A percentile compares a stretch with the other conserved stretches of the same genome.
Evolutionary conservation across 805 yeast species (phyloP).

Genomic region (Lachancea mirantina): DNA sequence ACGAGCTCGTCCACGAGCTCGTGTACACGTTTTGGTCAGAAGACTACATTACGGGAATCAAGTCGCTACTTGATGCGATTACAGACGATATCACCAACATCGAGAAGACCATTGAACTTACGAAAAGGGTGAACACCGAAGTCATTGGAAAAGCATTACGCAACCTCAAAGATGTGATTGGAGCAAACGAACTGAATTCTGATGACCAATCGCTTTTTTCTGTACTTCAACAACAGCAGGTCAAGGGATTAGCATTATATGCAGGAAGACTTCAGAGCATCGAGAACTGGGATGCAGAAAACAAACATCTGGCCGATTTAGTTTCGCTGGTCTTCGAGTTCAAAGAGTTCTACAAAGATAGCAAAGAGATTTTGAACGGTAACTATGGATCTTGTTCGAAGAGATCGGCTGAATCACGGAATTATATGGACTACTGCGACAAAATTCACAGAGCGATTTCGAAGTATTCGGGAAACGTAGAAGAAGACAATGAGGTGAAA

Average conservation of each 20-base stretch:
- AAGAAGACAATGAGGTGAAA: neutral
- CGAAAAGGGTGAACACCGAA: neutral
- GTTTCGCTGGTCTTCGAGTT: conserved; percentile 6
- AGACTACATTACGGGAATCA: conserved; percentile 7
- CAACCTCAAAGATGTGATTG: neutral
- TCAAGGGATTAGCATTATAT: neutral
- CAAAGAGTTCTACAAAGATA: conserved; percentile 7
- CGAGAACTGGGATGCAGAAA: conserved; percentile 3
- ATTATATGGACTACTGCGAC: too few relatives aligned
- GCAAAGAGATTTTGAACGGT: conserved; percentile 8
- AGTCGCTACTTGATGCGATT: neutral
- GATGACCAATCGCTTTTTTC: neutral
- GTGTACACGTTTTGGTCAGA: conserved; percentile 8
- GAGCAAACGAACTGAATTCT: neutral
- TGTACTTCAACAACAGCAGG: conserved; percentile 1
- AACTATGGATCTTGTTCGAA: conserved; percentile 10
- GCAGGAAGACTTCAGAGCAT: neutral
- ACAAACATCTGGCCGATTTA: conserved; percentile 10
- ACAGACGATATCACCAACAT: conserved; percentile 1
- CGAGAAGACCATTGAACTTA: neutral
- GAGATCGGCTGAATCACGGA: conserved; percentile 4
- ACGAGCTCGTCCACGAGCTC: neutral
- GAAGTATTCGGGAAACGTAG: neutral
- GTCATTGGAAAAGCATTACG: conserved; percentile 1
- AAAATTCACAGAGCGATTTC: neutral